Percentiles rank a stretch among this genome's conserved stretches.
Conservation (phyloP, 2,329 filamentous ascomycete species). For the Beauveria australis region DNA sequence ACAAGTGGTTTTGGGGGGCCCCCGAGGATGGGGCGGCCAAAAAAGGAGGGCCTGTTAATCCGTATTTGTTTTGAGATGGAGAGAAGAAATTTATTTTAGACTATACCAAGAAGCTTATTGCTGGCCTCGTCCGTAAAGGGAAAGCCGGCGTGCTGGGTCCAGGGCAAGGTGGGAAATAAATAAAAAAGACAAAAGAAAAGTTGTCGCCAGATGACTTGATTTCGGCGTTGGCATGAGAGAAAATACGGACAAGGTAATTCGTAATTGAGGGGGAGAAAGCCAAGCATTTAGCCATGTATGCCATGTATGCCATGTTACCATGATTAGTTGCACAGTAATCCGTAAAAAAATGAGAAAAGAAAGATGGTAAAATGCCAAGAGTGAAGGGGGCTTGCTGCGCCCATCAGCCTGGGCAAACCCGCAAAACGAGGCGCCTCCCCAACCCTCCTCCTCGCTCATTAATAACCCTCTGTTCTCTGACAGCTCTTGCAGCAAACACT, state of each 20-base stretch:
- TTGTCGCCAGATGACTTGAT: background rate
- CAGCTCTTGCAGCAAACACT: background rate
- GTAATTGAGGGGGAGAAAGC: background rate
- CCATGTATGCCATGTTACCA: too few relatives aligned
- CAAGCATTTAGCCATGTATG: background rate
- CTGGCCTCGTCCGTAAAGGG: too few relatives aligned
- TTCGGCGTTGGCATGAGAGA: slow-evolving; percentile 2
- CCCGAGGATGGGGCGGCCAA: too few relatives aligned
- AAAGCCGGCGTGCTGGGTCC: too few relatives aligned
- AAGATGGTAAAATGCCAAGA: slow-evolving; percentile 1
- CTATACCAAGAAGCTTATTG: too few relatives aligned
- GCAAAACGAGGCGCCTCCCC: slow-evolving; percentile 2
- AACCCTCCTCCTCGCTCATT: background rate
- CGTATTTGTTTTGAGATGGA: too few relatives aligned
- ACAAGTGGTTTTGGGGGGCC: too few relatives aligned
- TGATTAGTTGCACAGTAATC: background rate
- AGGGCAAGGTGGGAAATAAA: too few relatives aligned
- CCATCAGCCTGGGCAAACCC: slow-evolving; percentile 8
- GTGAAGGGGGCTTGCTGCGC: slow-evolving; percentile 1
- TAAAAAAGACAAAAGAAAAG: too few relatives aligned
- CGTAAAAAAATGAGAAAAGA: background rate
- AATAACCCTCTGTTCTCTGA: background rate
- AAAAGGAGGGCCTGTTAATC: too few relatives aligned
- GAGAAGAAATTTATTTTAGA: too few relatives aligned
- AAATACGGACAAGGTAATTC: background rate